A percentile compares a stretch with the other conserved stretches of the same genome.
Evolutionary conservation across 306 rosid genomes (phyloP).

Genomic region (Citrullus amarus): DNA sequence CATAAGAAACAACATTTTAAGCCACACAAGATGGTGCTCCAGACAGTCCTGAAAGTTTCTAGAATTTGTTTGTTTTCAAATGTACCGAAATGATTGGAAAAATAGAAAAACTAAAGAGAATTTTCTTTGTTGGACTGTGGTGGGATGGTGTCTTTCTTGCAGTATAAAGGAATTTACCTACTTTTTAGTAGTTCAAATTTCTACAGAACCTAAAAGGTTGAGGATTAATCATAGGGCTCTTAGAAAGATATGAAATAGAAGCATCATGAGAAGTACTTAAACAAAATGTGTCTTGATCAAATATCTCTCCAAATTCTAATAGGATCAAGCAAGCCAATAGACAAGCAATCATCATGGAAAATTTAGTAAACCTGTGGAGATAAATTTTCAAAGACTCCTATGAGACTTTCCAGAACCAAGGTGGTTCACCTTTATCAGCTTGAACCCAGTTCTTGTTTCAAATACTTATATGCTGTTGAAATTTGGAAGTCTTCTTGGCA

Average conservation of each 20-base stretch:
- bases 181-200: neutral
- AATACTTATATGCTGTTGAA: neutral
- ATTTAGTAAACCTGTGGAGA: neutral
- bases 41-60: neutral
- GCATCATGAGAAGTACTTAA: neutral
- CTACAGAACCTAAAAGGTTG: neutral
- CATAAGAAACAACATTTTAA: neutral
- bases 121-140: neutral
- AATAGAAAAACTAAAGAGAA: neutral
- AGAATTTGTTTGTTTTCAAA: neutral
- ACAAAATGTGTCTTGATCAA: too few species aligned
- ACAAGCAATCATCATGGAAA: too few species aligned
- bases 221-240: neutral
- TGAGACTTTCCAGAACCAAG: neutral
- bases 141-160: too few species aligned
- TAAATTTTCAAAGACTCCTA: neutral
- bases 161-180: neutral
- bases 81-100: neutral
- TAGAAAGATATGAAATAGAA: neutral
- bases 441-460: neutral
- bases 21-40: neutral
- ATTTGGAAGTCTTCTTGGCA: neutral
- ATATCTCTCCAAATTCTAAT: too few species aligned
- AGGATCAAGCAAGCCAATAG: too few species aligned
- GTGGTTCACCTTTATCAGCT: neutral